Evolutionary conservation across 2,329 filamentous ascomycete genomes (phyloP).

Genomic region (Epichloe elymi): DNA sequence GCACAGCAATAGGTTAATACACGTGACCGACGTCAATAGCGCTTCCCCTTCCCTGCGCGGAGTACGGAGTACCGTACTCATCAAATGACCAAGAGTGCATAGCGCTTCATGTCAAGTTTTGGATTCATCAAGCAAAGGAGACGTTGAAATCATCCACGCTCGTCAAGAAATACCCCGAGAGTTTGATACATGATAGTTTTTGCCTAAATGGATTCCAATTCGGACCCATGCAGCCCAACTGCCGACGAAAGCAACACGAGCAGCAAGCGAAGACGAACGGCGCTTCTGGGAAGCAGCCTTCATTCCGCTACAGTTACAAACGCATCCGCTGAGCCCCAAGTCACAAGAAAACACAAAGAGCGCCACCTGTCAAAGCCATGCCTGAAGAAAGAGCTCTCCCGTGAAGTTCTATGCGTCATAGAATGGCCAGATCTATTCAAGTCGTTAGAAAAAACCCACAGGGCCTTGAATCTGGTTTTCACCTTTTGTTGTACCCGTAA

Average conservation of each 20-base stretch:
- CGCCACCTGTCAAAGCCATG: background rate
- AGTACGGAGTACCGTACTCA: too few species aligned
- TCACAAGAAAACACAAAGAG: background rate
- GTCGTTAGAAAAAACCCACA: slow-evolving; percentile 60
- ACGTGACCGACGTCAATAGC: too few species aligned
- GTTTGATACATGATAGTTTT: background rate
- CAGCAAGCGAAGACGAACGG: background rate
- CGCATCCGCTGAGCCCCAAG: background rate
- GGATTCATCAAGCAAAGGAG: background rate
- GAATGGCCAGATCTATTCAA: slow-evolving; percentile 67
- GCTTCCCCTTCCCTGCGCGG: too few species aligned
- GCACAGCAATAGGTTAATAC: too few species aligned
- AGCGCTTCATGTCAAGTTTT: too few species aligned
- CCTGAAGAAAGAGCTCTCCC: background rate
- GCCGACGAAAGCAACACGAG: background rate
- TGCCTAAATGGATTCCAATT: background rate
- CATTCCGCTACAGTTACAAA: background rate
- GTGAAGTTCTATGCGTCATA: slow-evolving; percentile 12
- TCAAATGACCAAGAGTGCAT: too few species aligned
- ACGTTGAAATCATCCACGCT: background rate
- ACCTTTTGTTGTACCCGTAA: slow-evolving; percentile 93
- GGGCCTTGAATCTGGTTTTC: slow-evolving; percentile 81
- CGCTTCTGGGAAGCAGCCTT: background rate
- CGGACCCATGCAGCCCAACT: background rate
- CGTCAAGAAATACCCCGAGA: background rate